Percentiles rank a stretch among this genome's conserved stretches.
These are phyloP conservation scores for Leccinum fibrillosum DNA, from an alignment of 768 basidiomycete species.

Conservation along the genomic window DNA sequence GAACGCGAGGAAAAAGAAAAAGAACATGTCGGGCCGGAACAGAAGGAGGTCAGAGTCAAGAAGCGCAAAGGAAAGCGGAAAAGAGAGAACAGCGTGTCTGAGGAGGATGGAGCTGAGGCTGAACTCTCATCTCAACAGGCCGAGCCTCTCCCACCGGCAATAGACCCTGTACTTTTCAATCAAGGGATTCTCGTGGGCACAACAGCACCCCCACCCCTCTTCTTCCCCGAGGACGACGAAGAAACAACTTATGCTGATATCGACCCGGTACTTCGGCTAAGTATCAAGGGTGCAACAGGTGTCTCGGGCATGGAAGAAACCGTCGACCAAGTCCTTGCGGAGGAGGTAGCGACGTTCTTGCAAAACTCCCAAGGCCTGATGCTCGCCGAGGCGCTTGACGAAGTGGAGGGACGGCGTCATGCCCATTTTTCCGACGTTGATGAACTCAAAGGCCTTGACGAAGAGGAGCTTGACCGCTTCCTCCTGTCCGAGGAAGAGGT, in stretches of 20 bases:
- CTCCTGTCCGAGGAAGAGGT: slow-evolving; percentile 78
- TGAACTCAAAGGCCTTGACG: slow-evolving; percentile 77
- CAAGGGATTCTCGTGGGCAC: slow-evolving; percentile 67
- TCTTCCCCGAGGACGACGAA: slow-evolving; percentile 44
- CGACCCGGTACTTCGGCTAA: slow-evolving; percentile 50
- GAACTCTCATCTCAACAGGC: slow-evolving; percentile 13
- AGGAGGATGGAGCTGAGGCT: slow-evolving; percentile 26
- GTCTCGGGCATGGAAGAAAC: slow-evolving; percentile 52
- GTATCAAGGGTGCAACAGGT: slow-evolving; percentile 10
- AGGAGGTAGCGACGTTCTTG: slow-evolving; percentile 69
- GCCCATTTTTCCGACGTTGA: slow-evolving; percentile 49
- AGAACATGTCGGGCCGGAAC: slow-evolving; percentile 36
- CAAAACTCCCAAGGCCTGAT: slow-evolving; percentile 57
- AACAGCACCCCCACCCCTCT: slow-evolving; percentile 35
- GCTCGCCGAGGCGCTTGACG: slow-evolving; percentile 60
- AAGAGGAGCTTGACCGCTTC: slow-evolving; percentile 84
- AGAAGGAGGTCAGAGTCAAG: slow-evolving; percentile 24
- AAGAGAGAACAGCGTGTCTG: slow-evolving; percentile 39
- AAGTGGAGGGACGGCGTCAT: slow-evolving; percentile 61
- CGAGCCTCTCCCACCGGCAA: slow-evolving; percentile 21
- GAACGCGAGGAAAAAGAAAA: slow-evolving; percentile 63
- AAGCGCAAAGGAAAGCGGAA: slow-evolving; percentile 37
- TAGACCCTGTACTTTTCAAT: slow-evolving; percentile 61
- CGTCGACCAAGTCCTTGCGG: slow-evolving; percentile 58
- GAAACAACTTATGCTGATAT: slow-evolving; percentile 44